Percentiles rank a stretch among this genome's conserved stretches.
phyloP scores from a whole-genome alignment of 257 asterid genomes.

The Linaria vulgaris region DNA sequence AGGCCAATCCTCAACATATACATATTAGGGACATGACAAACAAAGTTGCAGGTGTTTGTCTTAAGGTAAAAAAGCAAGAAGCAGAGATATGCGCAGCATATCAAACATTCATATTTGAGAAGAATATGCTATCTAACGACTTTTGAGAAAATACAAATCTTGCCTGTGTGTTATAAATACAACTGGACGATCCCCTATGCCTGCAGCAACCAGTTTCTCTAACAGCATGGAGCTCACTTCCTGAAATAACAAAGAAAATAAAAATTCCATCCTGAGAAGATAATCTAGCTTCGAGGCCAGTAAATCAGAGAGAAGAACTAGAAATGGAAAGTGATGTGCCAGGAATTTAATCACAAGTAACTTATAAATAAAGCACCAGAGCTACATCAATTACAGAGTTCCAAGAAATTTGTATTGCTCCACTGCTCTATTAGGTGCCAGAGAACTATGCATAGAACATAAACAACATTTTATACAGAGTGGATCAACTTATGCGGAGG shows the following conservation, averaged over 20 bases:
- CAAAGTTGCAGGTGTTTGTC: not conserved
- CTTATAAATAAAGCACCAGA: not conserved
- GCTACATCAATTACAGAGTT: not conserved
- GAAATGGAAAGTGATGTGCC: not conserved
- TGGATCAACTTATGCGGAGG: not conserved
- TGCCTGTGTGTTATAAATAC: slow-evolving; percentile 93
- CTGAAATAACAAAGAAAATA: slow-evolving; percentile 39
- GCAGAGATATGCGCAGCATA: slow-evolving; percentile 5
- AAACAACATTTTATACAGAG: too few species aligned
- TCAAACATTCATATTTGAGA: not conserved
- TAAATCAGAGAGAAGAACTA: slow-evolving; percentile 11
- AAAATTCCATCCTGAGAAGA: slow-evolving; percentile 13
- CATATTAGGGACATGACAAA: slow-evolving; percentile 16
- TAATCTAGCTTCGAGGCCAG: slow-evolving; percentile 13
- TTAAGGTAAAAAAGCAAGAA: slow-evolving; percentile 10
- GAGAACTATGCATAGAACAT: slow-evolving; percentile 2
- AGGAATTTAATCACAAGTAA: not conserved
- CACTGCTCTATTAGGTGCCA: not conserved
- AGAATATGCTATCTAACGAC: not conserved
- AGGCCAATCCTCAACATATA: slow-evolving; percentile 4
- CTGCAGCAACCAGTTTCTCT: slow-evolving; percentile 85
- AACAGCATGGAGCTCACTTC: slow-evolving; percentile 96
- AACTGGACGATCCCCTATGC: slow-evolving; percentile 95
- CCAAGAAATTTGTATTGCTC: not conserved
- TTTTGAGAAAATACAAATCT: slow-evolving; percentile 24